phyloP scores from a whole-genome alignment of 2,329 filamentous ascomycete genomes.

The Aspergillus sp. region DNA sequence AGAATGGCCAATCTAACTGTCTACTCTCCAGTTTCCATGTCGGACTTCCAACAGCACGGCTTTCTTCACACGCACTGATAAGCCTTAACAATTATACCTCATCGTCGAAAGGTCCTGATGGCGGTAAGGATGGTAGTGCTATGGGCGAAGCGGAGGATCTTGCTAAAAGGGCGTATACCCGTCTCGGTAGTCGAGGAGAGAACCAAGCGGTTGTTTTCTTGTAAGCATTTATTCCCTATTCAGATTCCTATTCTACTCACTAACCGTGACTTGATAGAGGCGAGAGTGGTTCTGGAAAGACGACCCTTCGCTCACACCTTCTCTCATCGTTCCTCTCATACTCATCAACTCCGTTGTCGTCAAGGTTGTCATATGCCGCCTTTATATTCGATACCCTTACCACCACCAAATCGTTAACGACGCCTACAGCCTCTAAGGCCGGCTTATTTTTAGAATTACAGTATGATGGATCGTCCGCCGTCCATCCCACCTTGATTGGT shows the following conservation, averaged over 20 bases:
- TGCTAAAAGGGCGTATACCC: constrained; percentile 79
- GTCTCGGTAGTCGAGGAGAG: constrained; percentile 83
- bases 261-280: constrained; percentile 60
- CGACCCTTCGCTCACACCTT: constrained; percentile 85
- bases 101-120: constrained; percentile 84
- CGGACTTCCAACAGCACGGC: constrained; percentile 77
- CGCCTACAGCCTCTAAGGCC: constrained; percentile 91
- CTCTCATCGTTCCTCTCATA: constrained; percentile 82
- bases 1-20: constrained; percentile 6
- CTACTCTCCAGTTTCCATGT: constrained; percentile 85
- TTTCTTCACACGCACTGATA: constrained; percentile 90
- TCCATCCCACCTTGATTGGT: constrained; percentile 84
- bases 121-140: constrained; percentile 85
- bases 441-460: constrained; percentile 95
- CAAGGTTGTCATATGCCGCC: constrained; percentile 86
- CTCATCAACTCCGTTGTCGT: constrained; percentile 88
- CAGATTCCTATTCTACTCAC: not conserved
- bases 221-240: constrained; percentile 56
- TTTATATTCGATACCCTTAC: constrained; percentile 96
- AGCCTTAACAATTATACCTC: constrained; percentile 93
- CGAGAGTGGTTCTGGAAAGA: constrained; percentile 95
- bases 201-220: constrained; percentile 92
- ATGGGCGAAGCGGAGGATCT: constrained; percentile 91
- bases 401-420: constrained; percentile 94
- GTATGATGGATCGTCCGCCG: constrained; percentile 84